Base-by-base conservation (phyloP, 257 asterid species). In the Capsicum pubescens region DNA sequence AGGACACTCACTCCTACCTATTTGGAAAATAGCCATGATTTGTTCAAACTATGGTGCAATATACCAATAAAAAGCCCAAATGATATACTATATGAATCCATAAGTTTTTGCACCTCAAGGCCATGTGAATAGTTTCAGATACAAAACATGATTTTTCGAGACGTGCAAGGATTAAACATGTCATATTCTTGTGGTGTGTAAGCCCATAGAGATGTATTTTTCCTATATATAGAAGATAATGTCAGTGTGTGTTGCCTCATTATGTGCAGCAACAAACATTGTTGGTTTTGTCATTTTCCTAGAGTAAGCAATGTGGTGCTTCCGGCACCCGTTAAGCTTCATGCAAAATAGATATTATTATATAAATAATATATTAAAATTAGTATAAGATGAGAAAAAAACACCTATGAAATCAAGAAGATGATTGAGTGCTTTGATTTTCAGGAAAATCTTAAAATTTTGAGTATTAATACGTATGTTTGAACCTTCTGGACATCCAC, bases 171-270 rank as follows among this genome's bases (percentile, higher is more conserved):
- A 26, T 26, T 26, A 26, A 26, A 26, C 32, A 26, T 26, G 32
- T 26, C 39, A 61, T 21, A 63, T 39, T 21, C 7, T 21, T 9
- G 69, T 21, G 69, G 69, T 21, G 42, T 10, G 44, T 26, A 35
- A 35, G 50, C 74, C 11, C 74, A 67, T 67, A 67, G 48, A 67
- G 74, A 21, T 67, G 74, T 14, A 67, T 35, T 13, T 13, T 13
- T 68, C 19, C 77, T 68, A 68, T 68, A 8, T 69, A 39, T 69
- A 69, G 77, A 69, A 69, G 54, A 69, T 17, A 69, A 69, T 16
- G 52, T 36, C 52, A 69, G 54, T 69, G 52, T 69, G 9, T 67
- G 72, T 35, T 7, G 54, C 48, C 50, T 67, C 50, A 13, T 67
- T 67, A 67, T 68, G 77, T 68, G 54, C 39, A 39, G 54, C 54